Evolutionary conservation across 1,139 yeast genomes (phyloP).

Genomic region (Diutina pseudorugosa): DNA sequence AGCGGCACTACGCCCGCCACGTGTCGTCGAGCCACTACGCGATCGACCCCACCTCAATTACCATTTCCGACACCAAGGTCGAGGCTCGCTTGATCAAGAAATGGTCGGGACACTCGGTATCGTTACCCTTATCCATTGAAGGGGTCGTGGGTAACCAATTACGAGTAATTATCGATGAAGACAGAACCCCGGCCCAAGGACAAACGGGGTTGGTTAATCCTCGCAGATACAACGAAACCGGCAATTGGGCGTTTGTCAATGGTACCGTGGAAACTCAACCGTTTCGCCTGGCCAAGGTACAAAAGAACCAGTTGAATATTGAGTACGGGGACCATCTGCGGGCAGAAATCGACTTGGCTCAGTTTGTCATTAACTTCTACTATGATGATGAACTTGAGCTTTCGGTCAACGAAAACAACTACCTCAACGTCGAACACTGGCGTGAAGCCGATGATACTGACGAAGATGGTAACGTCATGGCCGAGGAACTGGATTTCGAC

Average conservation of each 20-base stretch:
- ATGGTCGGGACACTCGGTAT: conserved; percentile 21
- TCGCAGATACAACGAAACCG: conserved; percentile 48
- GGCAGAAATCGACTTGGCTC: conserved; percentile 31
- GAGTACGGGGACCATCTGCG: conserved; percentile 29
- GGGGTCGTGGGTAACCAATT: conserved; percentile 42
- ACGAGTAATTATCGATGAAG: conserved; percentile 57
- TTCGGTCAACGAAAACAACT: conserved; percentile 52
- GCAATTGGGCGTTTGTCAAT: conserved; percentile 42
- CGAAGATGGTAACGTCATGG: conserved; percentile 17
- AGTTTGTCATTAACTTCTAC: conserved; percentile 31
- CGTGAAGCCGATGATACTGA: conserved; percentile 25
- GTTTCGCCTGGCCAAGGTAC: conserved; percentile 7
- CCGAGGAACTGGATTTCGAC: conserved; percentile 40
- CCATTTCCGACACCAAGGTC: conserved; percentile 15
- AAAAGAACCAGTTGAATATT: conserved; percentile 15
- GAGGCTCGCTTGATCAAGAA: conserved; percentile 37
- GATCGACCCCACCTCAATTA: conserved; percentile 31
- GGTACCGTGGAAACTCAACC: conserved; percentile 1
- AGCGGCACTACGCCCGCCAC: conserved; percentile 53
- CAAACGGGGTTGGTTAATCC: conserved; percentile 17
- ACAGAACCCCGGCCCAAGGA: conserved; percentile 16
- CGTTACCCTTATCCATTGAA: conserved; percentile 40
- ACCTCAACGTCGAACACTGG: conserved; percentile 72
- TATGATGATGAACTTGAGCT: conserved; percentile 22
- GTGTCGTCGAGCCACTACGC: conserved; percentile 39